Evolutionary conservation across 352 stramenopile species (phyloP).

Genomic region (Phytophthora agathidicida): DNA sequence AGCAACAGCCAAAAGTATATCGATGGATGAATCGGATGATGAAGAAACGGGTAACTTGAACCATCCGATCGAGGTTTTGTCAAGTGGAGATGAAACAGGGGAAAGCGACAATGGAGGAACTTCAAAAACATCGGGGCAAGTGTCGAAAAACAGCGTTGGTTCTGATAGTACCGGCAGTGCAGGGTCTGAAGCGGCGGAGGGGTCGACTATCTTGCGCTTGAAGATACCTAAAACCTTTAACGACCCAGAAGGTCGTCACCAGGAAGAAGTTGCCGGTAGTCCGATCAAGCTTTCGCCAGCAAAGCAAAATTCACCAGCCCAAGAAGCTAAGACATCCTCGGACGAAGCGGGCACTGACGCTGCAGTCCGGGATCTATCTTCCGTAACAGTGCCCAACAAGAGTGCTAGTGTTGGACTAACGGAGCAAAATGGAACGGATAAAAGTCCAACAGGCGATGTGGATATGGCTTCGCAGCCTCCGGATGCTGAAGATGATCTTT

Average conservation of each 20-base stretch:
- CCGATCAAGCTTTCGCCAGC: not conserved
- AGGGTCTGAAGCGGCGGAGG: constrained; percentile 1
- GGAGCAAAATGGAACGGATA: not conserved
- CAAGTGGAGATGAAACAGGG: constrained; percentile 33
- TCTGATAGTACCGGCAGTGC: not conserved
- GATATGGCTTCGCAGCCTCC: not conserved
- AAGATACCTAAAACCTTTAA: constrained; percentile 10
- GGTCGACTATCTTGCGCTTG: constrained; percentile 19
- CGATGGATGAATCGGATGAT: not conserved
- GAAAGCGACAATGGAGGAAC: constrained; percentile 1
- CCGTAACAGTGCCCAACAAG: not conserved
- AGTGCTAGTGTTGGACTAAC: not conserved
- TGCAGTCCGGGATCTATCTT: not conserved
- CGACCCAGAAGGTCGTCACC: not conserved
- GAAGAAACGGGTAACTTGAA: constrained; percentile 3
- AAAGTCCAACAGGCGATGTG: not conserved
- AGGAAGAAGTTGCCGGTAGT: constrained; percentile 7
- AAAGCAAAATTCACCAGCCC: not conserved
- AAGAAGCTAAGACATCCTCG: not conserved
- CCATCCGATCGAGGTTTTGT: constrained; percentile 36
- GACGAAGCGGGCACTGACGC: not conserved
- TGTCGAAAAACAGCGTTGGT: not conserved
- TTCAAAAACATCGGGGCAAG: not conserved
- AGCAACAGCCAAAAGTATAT: constrained; percentile 5
- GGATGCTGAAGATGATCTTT: constrained; percentile 27